Conservation (phyloP, 495 filamentous ascomycete species). For the Talaromyces nanjingensis region DNA sequence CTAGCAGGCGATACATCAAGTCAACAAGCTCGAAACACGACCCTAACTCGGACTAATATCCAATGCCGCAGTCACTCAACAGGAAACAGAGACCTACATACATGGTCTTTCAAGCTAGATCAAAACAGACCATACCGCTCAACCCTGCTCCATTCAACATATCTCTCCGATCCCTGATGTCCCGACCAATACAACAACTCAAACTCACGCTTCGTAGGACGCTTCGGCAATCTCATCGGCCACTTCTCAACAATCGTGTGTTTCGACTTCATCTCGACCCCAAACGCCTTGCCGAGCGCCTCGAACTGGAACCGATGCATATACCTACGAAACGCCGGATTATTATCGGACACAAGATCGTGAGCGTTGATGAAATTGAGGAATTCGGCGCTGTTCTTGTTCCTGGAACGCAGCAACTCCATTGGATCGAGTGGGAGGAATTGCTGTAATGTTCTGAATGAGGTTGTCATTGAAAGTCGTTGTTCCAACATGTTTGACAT, state of each 20-base stretch:
- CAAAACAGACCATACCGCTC: background rate
- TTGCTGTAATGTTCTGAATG: background rate
- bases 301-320: background rate
- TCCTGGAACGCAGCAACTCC: background rate
- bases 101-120: too few species aligned
- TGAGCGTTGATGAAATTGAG: background rate
- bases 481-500: background rate
- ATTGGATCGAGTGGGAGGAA: background rate
- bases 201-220: conserved; percentile 8
- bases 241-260: conserved; percentile 14
- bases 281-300: background rate
- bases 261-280: conserved; percentile 11
- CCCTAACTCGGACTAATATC: too few species aligned
- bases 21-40: too few species aligned
- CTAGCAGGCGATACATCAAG: too few species aligned
- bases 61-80: too few species aligned
- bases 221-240: conserved; percentile 11
- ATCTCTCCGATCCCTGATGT: conserved; percentile 12
- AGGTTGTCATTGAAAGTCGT: background rate
- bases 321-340: background rate
- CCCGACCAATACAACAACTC: background rate
- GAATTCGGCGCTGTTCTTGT: background rate
- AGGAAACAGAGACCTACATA: too few species aligned
- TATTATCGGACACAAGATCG: background rate
- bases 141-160: conserved; percentile 14